Evolutionary conservation across 768 basidiomycete species (phyloP).

Genomic region (Agrocybe praecox): DNA sequence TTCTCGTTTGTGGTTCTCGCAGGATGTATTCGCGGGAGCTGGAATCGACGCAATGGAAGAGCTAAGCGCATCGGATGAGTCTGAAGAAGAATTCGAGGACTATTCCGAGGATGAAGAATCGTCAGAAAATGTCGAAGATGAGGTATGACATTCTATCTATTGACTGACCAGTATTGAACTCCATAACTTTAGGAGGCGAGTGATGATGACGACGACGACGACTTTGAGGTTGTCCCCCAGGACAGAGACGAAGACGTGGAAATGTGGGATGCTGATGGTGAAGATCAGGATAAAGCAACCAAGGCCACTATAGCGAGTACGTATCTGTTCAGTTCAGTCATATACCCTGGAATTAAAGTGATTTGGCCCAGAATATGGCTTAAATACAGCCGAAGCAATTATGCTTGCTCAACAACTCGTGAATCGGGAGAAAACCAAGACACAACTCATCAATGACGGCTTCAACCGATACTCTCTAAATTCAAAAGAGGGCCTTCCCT

Average conservation of each 20-base stretch:
- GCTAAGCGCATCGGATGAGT: conserved; percentile 33
- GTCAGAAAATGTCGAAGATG: conserved; percentile 8
- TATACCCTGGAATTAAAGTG: neutral
- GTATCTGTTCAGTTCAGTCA: conserved; percentile 19
- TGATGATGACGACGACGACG: conserved; percentile 50
- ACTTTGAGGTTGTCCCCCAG: conserved; percentile 78
- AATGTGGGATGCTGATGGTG: conserved; percentile 83
- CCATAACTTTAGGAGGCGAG: neutral
- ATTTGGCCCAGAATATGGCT: conserved; percentile 63
- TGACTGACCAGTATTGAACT: neutral
- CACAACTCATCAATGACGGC: conserved; percentile 90
- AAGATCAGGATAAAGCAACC: conserved; percentile 72
- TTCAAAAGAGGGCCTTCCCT: conserved; percentile 87
- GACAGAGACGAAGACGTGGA: conserved; percentile 61
- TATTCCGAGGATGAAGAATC: conserved; percentile 22
- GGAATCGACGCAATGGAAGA: conserved; percentile 31
- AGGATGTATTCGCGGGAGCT: conserved; percentile 80
- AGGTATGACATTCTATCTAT: neutral
- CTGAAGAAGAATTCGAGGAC: conserved; percentile 26
- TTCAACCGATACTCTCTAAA: conserved; percentile 94
- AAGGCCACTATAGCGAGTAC: conserved; percentile 68
- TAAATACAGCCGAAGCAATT: conserved; percentile 88
- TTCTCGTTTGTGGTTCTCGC: conserved; percentile 94
- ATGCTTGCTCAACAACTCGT: conserved; percentile 90
- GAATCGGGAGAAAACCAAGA: conserved; percentile 87